Evolutionary conservation across 192 early-diverging fungal species (phyloP).

Genomic region (Umbelopsis sp.): DNA sequence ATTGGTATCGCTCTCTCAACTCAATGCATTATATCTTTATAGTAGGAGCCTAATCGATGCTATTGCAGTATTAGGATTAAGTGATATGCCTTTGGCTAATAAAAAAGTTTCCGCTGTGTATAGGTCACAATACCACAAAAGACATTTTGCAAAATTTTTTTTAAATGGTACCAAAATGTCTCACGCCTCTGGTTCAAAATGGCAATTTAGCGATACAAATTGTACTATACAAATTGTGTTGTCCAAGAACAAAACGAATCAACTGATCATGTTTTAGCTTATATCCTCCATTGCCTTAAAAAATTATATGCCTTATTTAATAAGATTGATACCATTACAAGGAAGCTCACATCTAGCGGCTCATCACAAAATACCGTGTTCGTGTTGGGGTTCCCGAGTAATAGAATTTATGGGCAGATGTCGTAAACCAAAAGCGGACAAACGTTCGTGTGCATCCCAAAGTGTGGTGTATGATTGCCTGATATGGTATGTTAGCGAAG

Average conservation of each 20-base stretch:
- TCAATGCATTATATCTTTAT: slow-evolving; percentile 24
- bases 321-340: no score
- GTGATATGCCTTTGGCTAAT: not conserved
- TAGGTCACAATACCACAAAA: not conserved
- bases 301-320: no score
- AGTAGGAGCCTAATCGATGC: slow-evolving; percentile 1
- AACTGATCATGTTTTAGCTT: no score
- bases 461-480: not conserved
- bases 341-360: not conserved
- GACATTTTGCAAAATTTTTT: not conserved
- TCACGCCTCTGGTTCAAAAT: not conserved
- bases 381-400: not conserved
- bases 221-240: not conserved
- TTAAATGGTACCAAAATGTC: not conserved
- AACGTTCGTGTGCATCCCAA: not conserved
- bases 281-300: no score
- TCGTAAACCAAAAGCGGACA: not conserved
- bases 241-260: no score
- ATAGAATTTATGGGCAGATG: not conserved
- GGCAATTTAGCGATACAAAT: not conserved
- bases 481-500: no score
- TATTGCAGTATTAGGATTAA: slow-evolving; percentile 53
- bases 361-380: not conserved
- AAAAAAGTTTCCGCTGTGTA: no score
- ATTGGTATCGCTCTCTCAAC: slow-evolving; percentile 14